These are phyloP conservation scores for Puccinia polysora DNA, from an alignment of 1,284 basidiomycete species.

Conservation along the genomic window DNA sequence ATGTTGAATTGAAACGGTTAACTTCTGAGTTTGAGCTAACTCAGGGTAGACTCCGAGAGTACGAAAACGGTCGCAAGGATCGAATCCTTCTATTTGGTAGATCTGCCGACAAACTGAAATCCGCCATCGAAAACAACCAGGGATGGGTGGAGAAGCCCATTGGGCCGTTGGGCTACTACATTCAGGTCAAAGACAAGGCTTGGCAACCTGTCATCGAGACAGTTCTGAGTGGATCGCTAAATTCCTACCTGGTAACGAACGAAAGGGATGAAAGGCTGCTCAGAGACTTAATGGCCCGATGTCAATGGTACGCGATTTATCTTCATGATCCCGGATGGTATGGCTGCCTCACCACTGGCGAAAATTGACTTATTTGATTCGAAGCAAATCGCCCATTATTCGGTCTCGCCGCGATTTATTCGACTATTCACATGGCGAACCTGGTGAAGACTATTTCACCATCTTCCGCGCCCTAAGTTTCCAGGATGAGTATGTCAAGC, in stretches of 20 bases:
- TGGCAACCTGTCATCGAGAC: conserved; percentile 65
- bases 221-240: conserved; percentile 64
- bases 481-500: conserved; percentile 36
- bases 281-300: conserved; percentile 59
- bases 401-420: conserved; percentile 48
- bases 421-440: conserved; percentile 51
- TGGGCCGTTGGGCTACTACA: conserved; percentile 76
- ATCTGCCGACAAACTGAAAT: conserved; percentile 47
- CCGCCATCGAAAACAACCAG: conserved; percentile 47
- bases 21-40: not conserved
- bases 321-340: not conserved
- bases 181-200: conserved; percentile 61
- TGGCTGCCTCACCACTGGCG: not conserved
- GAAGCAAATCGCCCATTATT: conserved; percentile 46
- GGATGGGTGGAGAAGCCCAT: conserved; percentile 61
- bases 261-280: conserved; percentile 64
- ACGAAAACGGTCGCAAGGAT: not conserved
- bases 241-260: conserved; percentile 73
- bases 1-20: not conserved
- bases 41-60: not conserved
- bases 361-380: conserved; percentile 7
- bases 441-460: conserved; percentile 47
- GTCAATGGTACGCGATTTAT: conserved; percentile 7
- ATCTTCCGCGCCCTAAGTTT: conserved; percentile 50
- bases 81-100: conserved; percentile 3